Evolutionary conservation across 768 basidiomycete genomes (phyloP), one percentile per base, ranked within the genome.

Genomic region (Suillus subalutaceus): DNA sequence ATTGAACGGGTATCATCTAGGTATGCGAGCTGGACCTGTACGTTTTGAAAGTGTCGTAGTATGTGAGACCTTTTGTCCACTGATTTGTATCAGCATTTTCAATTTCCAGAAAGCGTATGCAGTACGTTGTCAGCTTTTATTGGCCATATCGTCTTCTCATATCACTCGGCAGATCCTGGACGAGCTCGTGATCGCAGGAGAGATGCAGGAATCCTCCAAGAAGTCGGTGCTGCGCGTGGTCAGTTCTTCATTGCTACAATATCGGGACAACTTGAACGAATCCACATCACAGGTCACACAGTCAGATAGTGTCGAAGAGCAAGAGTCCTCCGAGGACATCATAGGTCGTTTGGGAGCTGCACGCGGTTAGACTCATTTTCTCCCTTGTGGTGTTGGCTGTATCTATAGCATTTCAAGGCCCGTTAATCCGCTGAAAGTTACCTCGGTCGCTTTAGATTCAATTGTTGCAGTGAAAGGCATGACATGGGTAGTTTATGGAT

Each of bases 81-180:
- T 50, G 15, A 37, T 37, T 41, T 46, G 35, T n/a, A 48, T 23
- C 70, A 96, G 94, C 63, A 97, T 98, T 70, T 99, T 97, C 86
- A 97, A 97, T 81, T 98, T 98, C 76, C 93, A 98, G 75, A 93
- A 95, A 77, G 97, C 96, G 2, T 97, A 95, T 75, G 88, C 93
- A 5, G 96, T 93, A 67, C 55, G 82, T 73, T 46, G 20, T 23
- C 55, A 37, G 18, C 52, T 60, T 65, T 15, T n/a, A 32, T 43
- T 37, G 8, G 26, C 12, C 56, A 35, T 43, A 30, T 23, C 5
- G 5, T 63, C 63, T 72, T 7, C 30, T 81, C 41, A 68, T 52
- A 38, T 12, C 50, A 43, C 55, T 18, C 0, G 44, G 44, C 62
- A 93, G 91, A 88, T 98, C 66, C 80, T 99, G 44, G 97, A 99